Evolutionary conservation across 2,329 filamentous ascomycete species (phyloP).

Genomic region (Pseudocercospora pini-densiflorae): DNA sequence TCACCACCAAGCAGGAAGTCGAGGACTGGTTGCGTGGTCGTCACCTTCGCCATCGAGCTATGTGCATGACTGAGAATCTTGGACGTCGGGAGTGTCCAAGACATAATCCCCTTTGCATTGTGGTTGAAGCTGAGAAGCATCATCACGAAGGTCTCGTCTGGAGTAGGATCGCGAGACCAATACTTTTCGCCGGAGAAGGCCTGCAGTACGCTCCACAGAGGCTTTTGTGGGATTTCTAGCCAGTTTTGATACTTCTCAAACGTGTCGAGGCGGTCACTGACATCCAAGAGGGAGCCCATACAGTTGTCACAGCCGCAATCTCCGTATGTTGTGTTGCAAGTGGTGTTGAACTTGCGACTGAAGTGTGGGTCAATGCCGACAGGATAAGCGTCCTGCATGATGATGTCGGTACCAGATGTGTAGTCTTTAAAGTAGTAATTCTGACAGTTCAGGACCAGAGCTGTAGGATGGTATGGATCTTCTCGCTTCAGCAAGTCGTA

Average conservation of each 20-base stretch:
- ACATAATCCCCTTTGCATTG: slow-evolving; percentile 55
- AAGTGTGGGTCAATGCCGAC: slow-evolving; percentile 61
- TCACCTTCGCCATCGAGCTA: slow-evolving; percentile 45
- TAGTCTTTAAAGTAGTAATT: slow-evolving; percentile 65
- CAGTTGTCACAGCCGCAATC: slow-evolving; percentile 69
- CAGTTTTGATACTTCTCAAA: slow-evolving; percentile 49
- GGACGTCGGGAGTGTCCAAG: slow-evolving; percentile 53
- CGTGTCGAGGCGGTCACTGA: slow-evolving; percentile 51
- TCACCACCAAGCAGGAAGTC: slow-evolving; percentile 45
- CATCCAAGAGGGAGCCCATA: slow-evolving; percentile 57
- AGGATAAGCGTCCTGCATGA: slow-evolving; percentile 66
- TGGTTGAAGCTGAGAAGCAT: slow-evolving; percentile 55
- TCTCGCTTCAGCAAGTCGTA: slow-evolving; percentile 54
- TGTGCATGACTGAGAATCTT: slow-evolving; percentile 43
- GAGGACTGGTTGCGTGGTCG: slow-evolving; percentile 42
- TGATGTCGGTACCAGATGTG: slow-evolving; percentile 59
- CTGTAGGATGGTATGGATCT: slow-evolving; percentile 66
- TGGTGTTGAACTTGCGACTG: slow-evolving; percentile 59
- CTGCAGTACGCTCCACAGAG: slow-evolving; percentile 57
- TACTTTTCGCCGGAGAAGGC: slow-evolving; percentile 55
- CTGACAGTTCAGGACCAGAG: slow-evolving; percentile 64
- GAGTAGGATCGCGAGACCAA: slow-evolving; percentile 54
- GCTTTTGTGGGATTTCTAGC: slow-evolving; percentile 45
- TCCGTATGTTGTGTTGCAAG: slow-evolving; percentile 63
- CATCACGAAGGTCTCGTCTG: slow-evolving; percentile 54